phyloP scores from a whole-genome alignment of 495 filamentous ascomycete genomes.

The Lichenothelia convexa region DNA sequence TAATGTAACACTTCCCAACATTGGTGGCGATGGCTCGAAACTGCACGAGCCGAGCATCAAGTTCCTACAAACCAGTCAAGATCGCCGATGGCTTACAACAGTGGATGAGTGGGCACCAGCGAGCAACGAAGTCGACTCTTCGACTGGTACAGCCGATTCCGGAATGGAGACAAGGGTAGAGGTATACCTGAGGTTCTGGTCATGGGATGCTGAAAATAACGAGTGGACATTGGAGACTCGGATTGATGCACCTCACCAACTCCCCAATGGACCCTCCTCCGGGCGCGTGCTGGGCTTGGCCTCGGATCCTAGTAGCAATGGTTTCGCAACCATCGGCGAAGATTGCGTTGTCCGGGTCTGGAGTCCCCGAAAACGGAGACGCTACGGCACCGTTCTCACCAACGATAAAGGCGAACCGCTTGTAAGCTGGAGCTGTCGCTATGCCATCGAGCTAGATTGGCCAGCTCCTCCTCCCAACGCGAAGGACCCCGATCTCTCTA shows the following conservation, averaged over 20 bases:
- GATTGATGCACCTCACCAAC: constrained; percentile 63
- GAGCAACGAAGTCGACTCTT: constrained; percentile 34
- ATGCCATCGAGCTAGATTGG: constrained; percentile 29
- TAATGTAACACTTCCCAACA: constrained; percentile 62
- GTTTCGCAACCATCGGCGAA: constrained; percentile 69
- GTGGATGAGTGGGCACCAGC: constrained; percentile 78
- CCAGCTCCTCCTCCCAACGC: constrained; percentile 20
- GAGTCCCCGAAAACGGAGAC: constrained; percentile 44
- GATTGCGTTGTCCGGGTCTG: constrained; percentile 65
- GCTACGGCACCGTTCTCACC: constrained; percentile 40
- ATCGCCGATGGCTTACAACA: constrained; percentile 83
- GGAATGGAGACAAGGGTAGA: constrained; percentile 36
- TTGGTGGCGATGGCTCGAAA: constrained; percentile 45
- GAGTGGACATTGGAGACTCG: constrained; percentile 60
- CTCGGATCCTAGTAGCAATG: constrained; percentile 40
- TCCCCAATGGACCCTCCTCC: constrained; percentile 18
- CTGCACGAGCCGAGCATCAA: constrained; percentile 59
- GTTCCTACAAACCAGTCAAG: constrained; percentile 48
- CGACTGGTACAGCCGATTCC: too few relatives aligned
- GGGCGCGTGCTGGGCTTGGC: constrained; percentile 51
- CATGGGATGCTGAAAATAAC: constrained; percentile 41
- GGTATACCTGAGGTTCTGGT: constrained; percentile 81
- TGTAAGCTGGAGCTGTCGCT: constrained; percentile 56
- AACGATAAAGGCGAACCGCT: constrained; percentile 33
- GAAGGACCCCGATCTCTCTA: constrained; percentile 1